phyloP scores from a whole-genome alignment of 2,329 filamentous ascomycete species.

The Chaetomiaceae sp. region DNA sequence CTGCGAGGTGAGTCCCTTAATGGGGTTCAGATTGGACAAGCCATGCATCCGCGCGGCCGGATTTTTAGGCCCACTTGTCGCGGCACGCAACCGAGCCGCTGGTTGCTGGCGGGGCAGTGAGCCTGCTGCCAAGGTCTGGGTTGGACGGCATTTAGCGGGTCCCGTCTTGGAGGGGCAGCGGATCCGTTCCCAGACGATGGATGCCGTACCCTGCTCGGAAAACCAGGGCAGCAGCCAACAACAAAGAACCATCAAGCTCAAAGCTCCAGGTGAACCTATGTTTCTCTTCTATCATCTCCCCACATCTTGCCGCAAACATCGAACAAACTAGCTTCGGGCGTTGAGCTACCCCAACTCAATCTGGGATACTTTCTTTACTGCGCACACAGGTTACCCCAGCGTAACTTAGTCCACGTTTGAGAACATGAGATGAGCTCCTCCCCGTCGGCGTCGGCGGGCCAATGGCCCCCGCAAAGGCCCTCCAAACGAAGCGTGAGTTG shows the following conservation, averaged over 20 bases:
- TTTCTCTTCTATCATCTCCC: not conserved
- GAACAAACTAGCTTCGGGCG: not conserved
- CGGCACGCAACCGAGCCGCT: too few relatives aligned
- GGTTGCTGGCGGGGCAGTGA: too few relatives aligned
- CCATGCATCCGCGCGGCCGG: too few relatives aligned
- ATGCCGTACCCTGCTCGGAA: not conserved
- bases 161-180: too few relatives aligned
- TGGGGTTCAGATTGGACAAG: too few relatives aligned
- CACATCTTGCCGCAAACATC: not conserved
- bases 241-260: slow-evolving; percentile 1
- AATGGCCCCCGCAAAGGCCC: slow-evolving; percentile 40
- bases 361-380: not conserved
- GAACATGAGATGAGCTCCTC: slow-evolving; percentile 34
- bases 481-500: slow-evolving; percentile 44
- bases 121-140: too few relatives aligned
- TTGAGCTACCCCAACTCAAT: not conserved
- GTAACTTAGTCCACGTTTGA: not conserved
- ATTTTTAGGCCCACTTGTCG: too few relatives aligned
- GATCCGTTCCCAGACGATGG: not conserved
- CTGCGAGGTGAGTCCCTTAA: too few relatives aligned
- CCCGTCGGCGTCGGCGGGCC: slow-evolving; percentile 34
- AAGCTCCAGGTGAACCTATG: not conserved
- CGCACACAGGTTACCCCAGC: too few relatives aligned
- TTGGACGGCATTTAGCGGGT: too few relatives aligned
- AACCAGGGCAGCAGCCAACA: slow-evolving; percentile 1